phyloP scores from a whole-genome alignment of 2,329 filamentous ascomycete genomes.

The Clonostachys solani region DNA sequence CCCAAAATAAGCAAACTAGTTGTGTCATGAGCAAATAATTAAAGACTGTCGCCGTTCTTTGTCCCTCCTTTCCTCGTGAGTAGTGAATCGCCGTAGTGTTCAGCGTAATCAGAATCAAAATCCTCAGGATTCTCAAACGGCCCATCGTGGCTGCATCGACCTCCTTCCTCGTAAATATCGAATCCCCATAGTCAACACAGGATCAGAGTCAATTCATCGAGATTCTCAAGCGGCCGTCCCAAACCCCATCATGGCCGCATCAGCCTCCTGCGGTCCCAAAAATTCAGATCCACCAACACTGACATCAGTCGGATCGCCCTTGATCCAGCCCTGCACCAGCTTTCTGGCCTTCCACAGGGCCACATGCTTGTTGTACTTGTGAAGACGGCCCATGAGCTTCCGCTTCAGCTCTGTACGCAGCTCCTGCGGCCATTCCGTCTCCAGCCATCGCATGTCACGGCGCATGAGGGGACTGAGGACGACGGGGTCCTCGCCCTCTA shows the following conservation, averaged over 20 bases:
- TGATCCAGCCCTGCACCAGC: constrained; percentile 14
- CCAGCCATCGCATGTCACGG: constrained; percentile 16
- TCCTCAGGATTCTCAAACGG: too few species aligned
- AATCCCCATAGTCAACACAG: too few species aligned
- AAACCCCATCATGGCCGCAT: constrained; percentile 6
- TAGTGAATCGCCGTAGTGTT: too few species aligned
- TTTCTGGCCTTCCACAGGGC: constrained; percentile 20
- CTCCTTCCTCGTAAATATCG: too few species aligned
- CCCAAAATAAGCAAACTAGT: too few species aligned
- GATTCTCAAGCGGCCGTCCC: not conserved
- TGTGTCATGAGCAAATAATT: too few species aligned
- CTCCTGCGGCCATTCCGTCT: constrained; percentile 10
- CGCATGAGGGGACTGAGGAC: constrained; percentile 17
- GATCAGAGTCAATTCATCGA: too few species aligned
- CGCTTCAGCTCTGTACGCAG: constrained; percentile 11
- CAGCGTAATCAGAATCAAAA: too few species aligned
- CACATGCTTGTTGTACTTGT: constrained; percentile 21
- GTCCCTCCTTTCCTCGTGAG: too few species aligned
- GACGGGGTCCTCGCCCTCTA: not conserved
- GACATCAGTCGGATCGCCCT: constrained; percentile 6
- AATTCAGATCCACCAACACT: constrained; percentile 10
- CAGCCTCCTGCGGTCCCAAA: constrained; percentile 10
- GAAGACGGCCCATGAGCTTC: constrained; percentile 15
- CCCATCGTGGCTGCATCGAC: too few species aligned
- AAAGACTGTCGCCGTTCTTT: too few species aligned